phyloP scores from a whole-genome alignment of 192 early-diverging fungal species.

The Backusella westeae region DNA sequence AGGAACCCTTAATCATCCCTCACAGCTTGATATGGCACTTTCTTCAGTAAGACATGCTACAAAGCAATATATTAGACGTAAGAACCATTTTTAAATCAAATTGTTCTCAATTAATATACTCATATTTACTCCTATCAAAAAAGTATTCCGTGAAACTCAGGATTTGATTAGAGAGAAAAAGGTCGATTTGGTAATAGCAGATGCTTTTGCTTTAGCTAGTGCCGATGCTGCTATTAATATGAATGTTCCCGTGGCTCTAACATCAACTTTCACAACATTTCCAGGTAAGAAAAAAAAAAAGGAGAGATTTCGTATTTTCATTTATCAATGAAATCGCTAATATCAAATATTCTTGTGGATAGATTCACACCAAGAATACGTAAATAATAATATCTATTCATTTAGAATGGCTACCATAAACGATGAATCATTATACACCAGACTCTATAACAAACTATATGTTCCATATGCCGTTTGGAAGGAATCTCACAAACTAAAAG shows the following conservation, averaged over 20 bases:
- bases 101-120: background rate
- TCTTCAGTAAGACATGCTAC: background rate
- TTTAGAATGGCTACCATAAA: background rate
- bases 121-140: background rate
- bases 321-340: background rate
- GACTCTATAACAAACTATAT: background rate
- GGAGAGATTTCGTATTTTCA: background rate
- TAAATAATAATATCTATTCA: background rate
- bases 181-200: background rate
- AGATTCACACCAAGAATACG: background rate
- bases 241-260: background rate
- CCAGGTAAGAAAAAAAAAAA: conserved; percentile 20
- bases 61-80: background rate
- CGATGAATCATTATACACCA: background rate
- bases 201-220: background rate
- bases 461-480: background rate
- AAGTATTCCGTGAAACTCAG: background rate
- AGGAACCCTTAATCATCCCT: background rate
- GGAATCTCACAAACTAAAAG: background rate
- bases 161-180: background rate
- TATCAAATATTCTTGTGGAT: background rate
- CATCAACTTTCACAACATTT: background rate
- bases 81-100: background rate
- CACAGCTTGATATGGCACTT: background rate
- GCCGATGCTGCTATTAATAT: background rate